Evolutionary conservation across 805 yeast genomes (phyloP).

Genomic region (Yarrowia osloensis): DNA sequence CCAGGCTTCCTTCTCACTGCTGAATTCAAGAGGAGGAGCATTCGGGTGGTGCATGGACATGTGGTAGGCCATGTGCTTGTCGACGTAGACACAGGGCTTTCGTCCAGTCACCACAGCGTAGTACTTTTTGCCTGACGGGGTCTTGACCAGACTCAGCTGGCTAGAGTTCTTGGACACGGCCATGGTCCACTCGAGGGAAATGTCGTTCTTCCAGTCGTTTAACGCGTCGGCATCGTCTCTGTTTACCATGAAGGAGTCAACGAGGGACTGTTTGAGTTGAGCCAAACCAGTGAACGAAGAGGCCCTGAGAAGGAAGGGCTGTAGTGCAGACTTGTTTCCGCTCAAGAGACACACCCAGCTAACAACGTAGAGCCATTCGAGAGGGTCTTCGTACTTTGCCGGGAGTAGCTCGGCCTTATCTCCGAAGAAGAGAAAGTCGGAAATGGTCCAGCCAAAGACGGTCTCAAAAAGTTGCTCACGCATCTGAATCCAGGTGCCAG

Average conservation of each 20-base stretch:
- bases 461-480: background rate
- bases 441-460: background rate
- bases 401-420: background rate
- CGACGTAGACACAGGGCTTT: constrained; percentile 6
- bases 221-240: constrained; percentile 5
- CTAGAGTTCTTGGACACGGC: constrained; percentile 12
- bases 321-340: background rate
- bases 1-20: constrained; percentile 11
- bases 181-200: constrained; percentile 7
- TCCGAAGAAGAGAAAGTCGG: constrained; percentile 5
- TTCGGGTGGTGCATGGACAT: constrained; percentile 16
- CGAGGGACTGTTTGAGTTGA: background rate
- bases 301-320: background rate
- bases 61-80: constrained; percentile 16
- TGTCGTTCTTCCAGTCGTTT: constrained; percentile 3
- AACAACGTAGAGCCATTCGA: constrained; percentile 12
- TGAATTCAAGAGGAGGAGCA: background rate
- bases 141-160: background rate
- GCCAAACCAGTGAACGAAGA: background rate
- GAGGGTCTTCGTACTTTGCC: background rate
- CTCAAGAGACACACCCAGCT: background rate
- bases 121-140: background rate
- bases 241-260: background rate
- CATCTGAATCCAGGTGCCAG: background rate
- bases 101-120: constrained; percentile 8